Conservation (phyloP, 352 stramenopile genomes). For the Pythium sp. region DNA sequence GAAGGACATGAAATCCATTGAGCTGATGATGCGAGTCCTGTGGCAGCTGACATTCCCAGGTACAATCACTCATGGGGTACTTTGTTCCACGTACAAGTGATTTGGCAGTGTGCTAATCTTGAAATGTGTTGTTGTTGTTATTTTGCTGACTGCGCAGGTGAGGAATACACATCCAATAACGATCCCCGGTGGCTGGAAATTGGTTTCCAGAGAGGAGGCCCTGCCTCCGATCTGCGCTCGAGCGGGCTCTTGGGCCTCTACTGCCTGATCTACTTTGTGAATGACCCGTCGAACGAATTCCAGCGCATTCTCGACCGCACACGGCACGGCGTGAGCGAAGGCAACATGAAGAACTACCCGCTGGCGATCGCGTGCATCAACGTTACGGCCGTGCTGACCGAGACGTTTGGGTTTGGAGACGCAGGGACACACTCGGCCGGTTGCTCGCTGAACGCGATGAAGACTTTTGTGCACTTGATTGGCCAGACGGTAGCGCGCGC, state of each 20-base stretch:
- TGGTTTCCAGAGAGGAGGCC: slow-evolving; percentile 78
- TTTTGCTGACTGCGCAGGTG: slow-evolving; percentile 13
- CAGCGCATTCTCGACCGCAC: slow-evolving; percentile 71
- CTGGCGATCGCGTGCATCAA: slow-evolving; percentile 88
- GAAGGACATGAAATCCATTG: slow-evolving; percentile 69
- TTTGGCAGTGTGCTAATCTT: neutral
- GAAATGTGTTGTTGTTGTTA: neutral
- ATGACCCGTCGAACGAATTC: slow-evolving; percentile 57
- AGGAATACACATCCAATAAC: slow-evolving; percentile 66
- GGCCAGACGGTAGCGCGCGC: slow-evolving; percentile 37
- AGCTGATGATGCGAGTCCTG: slow-evolving; percentile 74
- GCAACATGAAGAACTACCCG: slow-evolving; percentile 89
- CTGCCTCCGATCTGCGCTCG: slow-evolving; percentile 76
- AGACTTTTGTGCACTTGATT: slow-evolving; percentile 75
- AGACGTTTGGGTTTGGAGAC: slow-evolving; percentile 76
- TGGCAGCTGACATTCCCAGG: slow-evolving; percentile 63
- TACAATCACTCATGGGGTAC: neutral
- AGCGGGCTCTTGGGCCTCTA: slow-evolving; percentile 84
- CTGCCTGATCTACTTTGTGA: slow-evolving; percentile 83
- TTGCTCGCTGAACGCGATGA: slow-evolving; percentile 65
- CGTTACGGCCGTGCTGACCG: slow-evolving; percentile 64
- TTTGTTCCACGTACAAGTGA: neutral
- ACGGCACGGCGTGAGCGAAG: slow-evolving; percentile 77
- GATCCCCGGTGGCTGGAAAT: slow-evolving; percentile 81
- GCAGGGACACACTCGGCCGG: slow-evolving; percentile 74